Percentiles rank a stretch among this genome's conserved stretches.
phyloP scores from a whole-genome alignment of 441 rosid genomes.

The Mallotus japonicus region DNA sequence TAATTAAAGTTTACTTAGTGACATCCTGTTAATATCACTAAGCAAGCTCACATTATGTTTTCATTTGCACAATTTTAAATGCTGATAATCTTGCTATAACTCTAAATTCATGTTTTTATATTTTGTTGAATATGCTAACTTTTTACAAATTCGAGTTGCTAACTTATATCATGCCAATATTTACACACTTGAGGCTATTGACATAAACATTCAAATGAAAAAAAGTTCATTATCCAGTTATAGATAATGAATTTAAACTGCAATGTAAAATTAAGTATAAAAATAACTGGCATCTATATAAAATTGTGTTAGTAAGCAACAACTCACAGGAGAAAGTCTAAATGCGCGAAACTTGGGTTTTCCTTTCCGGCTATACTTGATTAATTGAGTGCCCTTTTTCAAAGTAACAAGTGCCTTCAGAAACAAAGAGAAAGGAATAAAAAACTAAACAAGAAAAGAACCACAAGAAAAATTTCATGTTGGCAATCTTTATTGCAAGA shows the following conservation, averaged over 20 bases:
- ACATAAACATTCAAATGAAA: background rate
- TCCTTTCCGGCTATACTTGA: constrained; percentile 91
- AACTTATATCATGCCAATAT: constrained; percentile 8
- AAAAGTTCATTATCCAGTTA: background rate
- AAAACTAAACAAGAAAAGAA: background rate
- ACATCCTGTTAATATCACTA: too few species aligned
- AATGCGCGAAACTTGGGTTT: constrained; percentile 92
- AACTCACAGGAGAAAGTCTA: constrained; percentile 80
- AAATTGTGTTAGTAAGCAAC: constrained; percentile 3
- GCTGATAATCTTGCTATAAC: too few species aligned
- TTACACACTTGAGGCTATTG: constrained; percentile 26
- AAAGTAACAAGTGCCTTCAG: constrained; percentile 71
- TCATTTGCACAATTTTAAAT: too few species aligned
- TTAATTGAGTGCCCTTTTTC: constrained; percentile 80
- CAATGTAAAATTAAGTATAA: background rate
- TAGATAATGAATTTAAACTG: background rate
- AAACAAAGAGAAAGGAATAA: constrained; percentile 11
- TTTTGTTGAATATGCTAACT: too few species aligned
- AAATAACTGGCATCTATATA: background rate
- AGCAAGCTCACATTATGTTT: too few species aligned
- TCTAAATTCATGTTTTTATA: too few species aligned
- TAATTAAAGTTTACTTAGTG: too few species aligned
- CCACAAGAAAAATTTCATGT: background rate
- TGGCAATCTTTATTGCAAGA: too few species aligned
- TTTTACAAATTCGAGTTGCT: too few species aligned